Evolutionary conservation across 495 filamentous ascomycete genomes (phyloP).

Genomic region (Podospora australis): DNA sequence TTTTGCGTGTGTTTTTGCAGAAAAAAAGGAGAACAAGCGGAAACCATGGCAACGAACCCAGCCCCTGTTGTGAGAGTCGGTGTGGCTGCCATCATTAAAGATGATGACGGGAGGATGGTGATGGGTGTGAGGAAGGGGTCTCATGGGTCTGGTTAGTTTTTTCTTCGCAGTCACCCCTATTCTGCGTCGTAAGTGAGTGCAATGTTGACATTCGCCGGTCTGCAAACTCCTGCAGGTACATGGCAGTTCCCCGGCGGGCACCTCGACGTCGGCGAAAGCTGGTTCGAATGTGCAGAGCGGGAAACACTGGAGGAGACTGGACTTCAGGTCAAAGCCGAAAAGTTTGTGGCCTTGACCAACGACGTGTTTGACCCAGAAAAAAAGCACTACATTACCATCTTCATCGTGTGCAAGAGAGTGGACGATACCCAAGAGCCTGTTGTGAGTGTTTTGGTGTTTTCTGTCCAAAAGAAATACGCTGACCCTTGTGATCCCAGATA

Average conservation of each 20-base stretch:
- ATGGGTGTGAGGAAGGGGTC: slow-evolving; percentile 36
- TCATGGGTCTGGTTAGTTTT: slow-evolving; percentile 21
- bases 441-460: slow-evolving; percentile 31
- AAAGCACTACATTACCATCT: slow-evolving; percentile 64
- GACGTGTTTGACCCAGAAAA: slow-evolving; percentile 44
- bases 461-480: neutral
- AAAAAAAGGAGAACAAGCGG: neutral
- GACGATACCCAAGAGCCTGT: slow-evolving; percentile 40
- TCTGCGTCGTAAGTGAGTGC: no score
- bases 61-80: slow-evolving; percentile 31
- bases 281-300: slow-evolving; percentile 52
- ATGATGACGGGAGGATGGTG: slow-evolving; percentile 30
- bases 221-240: slow-evolving; percentile 34
- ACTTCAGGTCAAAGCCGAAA: slow-evolving; percentile 40
- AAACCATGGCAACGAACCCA: no score
- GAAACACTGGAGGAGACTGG: slow-evolving; percentile 65
- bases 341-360: slow-evolving; percentile 52
- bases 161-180: no score
- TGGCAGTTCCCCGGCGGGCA: slow-evolving; percentile 64
- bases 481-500: slow-evolving; percentile 25
- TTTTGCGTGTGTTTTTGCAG: neutral
- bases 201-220: neutral
- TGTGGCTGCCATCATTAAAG: slow-evolving; percentile 33
- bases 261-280: slow-evolving; percentile 57
- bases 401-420: slow-evolving; percentile 41